Evolutionary conservation across 495 filamentous ascomycete genomes (phyloP), one percentile per base, ranked within the genome.

Genomic region (Penicillium dipodomyicola): DNA sequence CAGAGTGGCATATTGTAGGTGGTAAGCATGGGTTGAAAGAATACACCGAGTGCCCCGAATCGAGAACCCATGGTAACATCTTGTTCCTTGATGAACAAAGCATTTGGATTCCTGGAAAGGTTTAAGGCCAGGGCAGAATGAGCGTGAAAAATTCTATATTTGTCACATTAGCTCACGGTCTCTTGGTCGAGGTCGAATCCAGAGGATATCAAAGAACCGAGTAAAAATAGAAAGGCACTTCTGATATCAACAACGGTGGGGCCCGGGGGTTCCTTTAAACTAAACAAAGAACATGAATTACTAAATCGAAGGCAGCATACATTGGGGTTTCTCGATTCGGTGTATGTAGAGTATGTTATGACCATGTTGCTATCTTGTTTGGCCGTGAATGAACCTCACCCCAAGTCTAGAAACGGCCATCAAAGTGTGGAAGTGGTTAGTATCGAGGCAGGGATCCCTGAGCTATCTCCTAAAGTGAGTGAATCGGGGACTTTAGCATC

Each of bases 11-110:
- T 27, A 47, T 54, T 54, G 42, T 46, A 47, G 19, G 29, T 10
- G 23, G 52, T 20, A 46, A 27, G 43, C 20, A 39, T 3, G 32
- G 27, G 30, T 29, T 54, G 30, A 54, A 54, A 54, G 52, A 40
- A 54, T 32, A 25, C 20, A 2, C 9, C 51, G 8, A 23, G 17
- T 29, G 3, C 41, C 7, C 52, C 30, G 23, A 29, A 5, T 47
- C 43, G n/a, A 27, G 20, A 14, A 7, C 35, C 23, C 43, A 20
- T 39, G 12, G 42, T 47, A 17, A 14, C 32, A 19, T 47, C 15
- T 19, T 29, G 22, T 17, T 39, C 25, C 14, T 47, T 19, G 43
- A 47, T 33, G 20, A 27, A 47, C 42, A 54, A 46, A 54, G 52
- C 20, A 32, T 2, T 20, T 39, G 15, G 12, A 19, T 15, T 14